A percentile compares a stretch with the other conserved stretches of the same genome.
These are phyloP conservation scores for Trichoderma harzianum DNA, from an alignment of 2,329 filamentous ascomycete genomes.

Conservation along the genomic window DNA sequence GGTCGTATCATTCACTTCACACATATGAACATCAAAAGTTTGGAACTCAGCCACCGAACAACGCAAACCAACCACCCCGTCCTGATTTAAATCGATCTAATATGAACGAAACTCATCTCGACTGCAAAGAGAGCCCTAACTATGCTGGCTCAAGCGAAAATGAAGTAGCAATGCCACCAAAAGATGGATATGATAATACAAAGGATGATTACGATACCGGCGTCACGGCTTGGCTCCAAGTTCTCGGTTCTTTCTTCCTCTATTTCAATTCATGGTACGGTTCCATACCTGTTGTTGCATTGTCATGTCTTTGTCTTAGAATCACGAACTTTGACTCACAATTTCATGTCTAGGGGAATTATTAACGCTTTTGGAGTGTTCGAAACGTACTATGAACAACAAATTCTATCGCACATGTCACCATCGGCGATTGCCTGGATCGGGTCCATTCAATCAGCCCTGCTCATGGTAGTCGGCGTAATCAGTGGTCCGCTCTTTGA, in stretches of 20 bases:
- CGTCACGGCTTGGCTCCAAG: constrained; percentile 16
- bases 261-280: constrained; percentile 52
- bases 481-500: constrained; percentile 46
- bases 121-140: not conserved
- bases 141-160: not conserved
- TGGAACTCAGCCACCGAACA: not conserved
- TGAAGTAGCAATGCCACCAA: not conserved
- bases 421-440: constrained; percentile 39
- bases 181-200: not conserved
- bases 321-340: not conserved
- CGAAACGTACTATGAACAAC: constrained; percentile 51
- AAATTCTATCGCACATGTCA: constrained; percentile 27
- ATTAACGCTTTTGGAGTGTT: constrained; percentile 49
- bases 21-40: not conserved
- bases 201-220: not conserved
- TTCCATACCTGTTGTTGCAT: not conserved
- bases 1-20: not conserved
- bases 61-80: not conserved
- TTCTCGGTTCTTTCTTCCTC: constrained; percentile 11
- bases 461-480: constrained; percentile 36
- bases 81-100: not conserved
- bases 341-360: constrained; percentile 25
- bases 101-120: not conserved
- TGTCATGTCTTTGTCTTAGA: not conserved
- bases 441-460: constrained; percentile 45